A percentile compares a stretch with the other conserved stretches of the same genome.
These are phyloP conservation scores for Annona cherimola DNA, from an alignment of 164 flowering plant species.

Conservation along the genomic window DNA sequence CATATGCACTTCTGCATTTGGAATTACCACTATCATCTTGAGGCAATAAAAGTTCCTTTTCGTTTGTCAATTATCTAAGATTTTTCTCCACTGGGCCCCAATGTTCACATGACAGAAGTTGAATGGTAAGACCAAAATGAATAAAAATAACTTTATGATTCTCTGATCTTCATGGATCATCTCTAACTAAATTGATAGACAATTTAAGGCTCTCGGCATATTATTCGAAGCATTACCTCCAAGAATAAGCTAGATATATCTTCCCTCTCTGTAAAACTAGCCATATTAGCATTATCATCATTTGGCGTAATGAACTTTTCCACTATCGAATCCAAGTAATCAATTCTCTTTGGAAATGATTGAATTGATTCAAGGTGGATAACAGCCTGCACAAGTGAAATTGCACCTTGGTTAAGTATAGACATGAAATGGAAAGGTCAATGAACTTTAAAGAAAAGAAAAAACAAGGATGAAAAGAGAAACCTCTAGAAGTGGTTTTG, in stretches of 20 bases:
- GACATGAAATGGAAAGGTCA: neutral
- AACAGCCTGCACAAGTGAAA: conserved; percentile 50
- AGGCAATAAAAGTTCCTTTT: too few relatives aligned
- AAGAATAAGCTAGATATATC: conserved; percentile 78
- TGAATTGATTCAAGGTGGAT: conserved; percentile 77
- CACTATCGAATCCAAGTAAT: conserved; percentile 69
- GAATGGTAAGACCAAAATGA: too few relatives aligned
- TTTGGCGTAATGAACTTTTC: conserved; percentile 56
- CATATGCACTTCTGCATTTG: too few relatives aligned
- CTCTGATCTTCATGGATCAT: neutral
- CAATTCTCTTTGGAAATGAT: conserved; percentile 55
- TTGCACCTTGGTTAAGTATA: conserved; percentile 5
- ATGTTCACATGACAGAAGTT: too few relatives aligned
- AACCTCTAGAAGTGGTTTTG: conserved; percentile 88
- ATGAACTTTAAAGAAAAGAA: neutral
- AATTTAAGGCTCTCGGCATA: neutral
- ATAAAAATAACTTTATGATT: too few relatives aligned
- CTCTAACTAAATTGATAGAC: neutral
- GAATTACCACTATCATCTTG: too few relatives aligned
- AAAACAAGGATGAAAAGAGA: neutral
- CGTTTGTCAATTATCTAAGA: too few relatives aligned
- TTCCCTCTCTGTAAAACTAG: conserved; percentile 67
- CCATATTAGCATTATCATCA: conserved; percentile 39
- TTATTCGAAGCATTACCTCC: conserved; percentile 46
- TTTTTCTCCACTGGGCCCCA: too few relatives aligned